phyloP scores from a whole-genome alignment of 2,329 filamentous ascomycete species.

The Pestalotiopsis sp. region DNA sequence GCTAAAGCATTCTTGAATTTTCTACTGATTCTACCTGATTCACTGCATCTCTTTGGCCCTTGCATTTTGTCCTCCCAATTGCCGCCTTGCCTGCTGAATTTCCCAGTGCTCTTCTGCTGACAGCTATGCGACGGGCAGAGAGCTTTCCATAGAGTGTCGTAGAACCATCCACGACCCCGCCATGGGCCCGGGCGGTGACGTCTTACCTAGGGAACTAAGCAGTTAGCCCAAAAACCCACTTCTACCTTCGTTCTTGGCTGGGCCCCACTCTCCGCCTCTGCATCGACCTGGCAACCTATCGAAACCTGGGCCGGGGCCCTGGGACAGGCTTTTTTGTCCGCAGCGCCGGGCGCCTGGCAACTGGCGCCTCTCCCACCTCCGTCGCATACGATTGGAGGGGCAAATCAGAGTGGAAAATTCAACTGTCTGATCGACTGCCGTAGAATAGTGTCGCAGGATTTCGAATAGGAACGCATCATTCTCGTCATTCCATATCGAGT shows the following conservation, averaged over 20 bases:
- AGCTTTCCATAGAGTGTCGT: background rate
- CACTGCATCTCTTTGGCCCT: no score
- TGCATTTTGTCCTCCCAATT: background rate
- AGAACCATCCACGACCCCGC: background rate
- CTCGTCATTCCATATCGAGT: background rate
- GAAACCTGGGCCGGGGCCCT: background rate
- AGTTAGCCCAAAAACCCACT: background rate
- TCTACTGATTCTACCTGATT: background rate
- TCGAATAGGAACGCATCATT: background rate
- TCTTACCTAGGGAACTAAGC: background rate
- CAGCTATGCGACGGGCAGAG: background rate
- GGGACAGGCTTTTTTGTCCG: background rate
- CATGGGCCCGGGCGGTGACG: background rate
- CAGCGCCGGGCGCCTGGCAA: no score
- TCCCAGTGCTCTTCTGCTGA: background rate
- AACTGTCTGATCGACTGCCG: background rate
- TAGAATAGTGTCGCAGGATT: background rate
- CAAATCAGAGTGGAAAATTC: background rate
- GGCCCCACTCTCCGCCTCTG: background rate
- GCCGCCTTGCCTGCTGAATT: background rate
- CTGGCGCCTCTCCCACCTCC: no score
- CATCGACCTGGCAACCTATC: background rate
- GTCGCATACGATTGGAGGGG: background rate
- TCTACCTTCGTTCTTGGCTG: no score
- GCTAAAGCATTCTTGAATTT: slow-evolving; percentile 1